Conservation (phyloP, 306 rosid species). For the Chamaecrista fasciculata region DNA sequence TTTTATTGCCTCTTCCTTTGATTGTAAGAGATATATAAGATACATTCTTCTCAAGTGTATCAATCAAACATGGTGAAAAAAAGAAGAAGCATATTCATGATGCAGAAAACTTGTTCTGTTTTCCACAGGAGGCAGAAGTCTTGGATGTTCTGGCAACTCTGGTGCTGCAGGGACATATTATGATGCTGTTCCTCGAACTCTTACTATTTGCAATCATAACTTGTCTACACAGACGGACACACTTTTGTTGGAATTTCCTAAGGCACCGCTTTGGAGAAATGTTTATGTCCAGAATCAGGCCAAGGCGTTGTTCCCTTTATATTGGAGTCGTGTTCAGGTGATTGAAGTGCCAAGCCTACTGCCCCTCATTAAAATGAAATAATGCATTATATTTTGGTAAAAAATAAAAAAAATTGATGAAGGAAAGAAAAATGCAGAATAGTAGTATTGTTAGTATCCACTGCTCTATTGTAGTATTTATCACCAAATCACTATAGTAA, state of each 20-base stretch:
- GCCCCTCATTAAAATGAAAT: conserved; percentile 4
- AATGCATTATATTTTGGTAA: not conserved
- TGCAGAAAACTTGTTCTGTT: conserved; percentile 26
- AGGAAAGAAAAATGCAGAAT: conserved; percentile 3
- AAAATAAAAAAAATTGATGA: not conserved
- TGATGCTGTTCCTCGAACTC: conserved; percentile 88
- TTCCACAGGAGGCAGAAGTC: conserved; percentile 74
- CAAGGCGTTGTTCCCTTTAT: conserved; percentile 87
- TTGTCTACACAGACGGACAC: conserved; percentile 84
- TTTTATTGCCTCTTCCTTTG: conserved; percentile 1
- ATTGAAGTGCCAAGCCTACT: conserved; percentile 31
- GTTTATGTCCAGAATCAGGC: conserved; percentile 79
- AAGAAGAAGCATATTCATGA: not conserved
- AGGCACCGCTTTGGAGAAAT: conserved; percentile 94
- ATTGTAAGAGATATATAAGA: not conserved
- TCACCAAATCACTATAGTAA: too few relatives aligned
- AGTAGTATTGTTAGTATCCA: too few relatives aligned
- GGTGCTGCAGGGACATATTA: conserved; percentile 97
- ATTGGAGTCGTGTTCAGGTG: conserved; percentile 98
- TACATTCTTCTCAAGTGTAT: not conserved
- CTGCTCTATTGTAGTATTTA: too few relatives aligned
- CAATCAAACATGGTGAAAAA: conserved; percentile 1
- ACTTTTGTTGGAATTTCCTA: conserved; percentile 81
- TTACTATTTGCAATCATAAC: conserved; percentile 73
- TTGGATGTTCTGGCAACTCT: conserved; percentile 80